Conservation (phyloP, 2,329 filamentous ascomycete genomes). For the Pestalotiopsis sp. region DNA sequence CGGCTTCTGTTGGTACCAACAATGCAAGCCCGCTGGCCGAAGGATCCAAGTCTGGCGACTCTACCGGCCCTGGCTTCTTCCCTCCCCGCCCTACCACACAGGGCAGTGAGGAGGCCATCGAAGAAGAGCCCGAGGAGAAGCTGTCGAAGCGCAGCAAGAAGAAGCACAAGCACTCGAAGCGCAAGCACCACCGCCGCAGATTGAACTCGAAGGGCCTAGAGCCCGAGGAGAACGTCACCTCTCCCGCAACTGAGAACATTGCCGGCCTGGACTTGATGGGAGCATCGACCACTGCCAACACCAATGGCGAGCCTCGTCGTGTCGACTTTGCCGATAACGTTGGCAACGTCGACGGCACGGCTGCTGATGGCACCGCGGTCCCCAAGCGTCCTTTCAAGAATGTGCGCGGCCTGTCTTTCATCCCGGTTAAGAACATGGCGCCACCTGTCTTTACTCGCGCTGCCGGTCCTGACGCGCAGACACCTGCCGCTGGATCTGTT, state of each 20-base stretch:
- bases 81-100: constrained; percentile 41
- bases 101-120: constrained; percentile 49
- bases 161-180: constrained; percentile 45
- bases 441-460: constrained; percentile 70
- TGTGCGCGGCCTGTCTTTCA: constrained; percentile 63
- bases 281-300: constrained; percentile 7
- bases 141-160: constrained; percentile 29
- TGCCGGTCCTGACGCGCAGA: constrained; percentile 27
- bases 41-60: constrained; percentile 41
- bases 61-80: constrained; percentile 36
- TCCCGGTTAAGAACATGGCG: constrained; percentile 68
- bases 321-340: constrained; percentile 57
- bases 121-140: constrained; percentile 36
- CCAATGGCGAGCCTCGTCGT: constrained; percentile 50
- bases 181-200: constrained; percentile 41
- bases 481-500: constrained; percentile 46
- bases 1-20: constrained; percentile 45
- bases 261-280: constrained; percentile 8
- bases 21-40: constrained; percentile 38
- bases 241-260: constrained; percentile 8
- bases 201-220: constrained; percentile 25
- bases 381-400: constrained; percentile 53
- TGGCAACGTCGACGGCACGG: constrained; percentile 27
- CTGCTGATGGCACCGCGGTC: constrained; percentile 16
- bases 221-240: constrained; percentile 20